Conservation (phyloP, 768 basidiomycete genomes). For the Suillus hirtellus region DNA sequence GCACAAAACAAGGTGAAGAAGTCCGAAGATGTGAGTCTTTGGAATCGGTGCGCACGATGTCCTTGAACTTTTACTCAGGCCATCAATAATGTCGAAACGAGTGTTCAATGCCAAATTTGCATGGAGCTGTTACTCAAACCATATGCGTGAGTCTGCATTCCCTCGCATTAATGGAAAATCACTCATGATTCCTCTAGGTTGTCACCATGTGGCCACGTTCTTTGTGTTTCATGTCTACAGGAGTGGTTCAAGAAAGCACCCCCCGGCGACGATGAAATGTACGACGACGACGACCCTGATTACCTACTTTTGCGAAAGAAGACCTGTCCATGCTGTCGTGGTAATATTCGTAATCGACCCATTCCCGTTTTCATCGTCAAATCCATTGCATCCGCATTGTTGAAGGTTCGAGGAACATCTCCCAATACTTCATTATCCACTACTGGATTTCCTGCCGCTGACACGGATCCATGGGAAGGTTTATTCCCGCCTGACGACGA, state of each 20-base stretch:
- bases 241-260: slow-evolving; percentile 79
- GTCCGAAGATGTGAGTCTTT: slow-evolving; percentile 53
- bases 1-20: slow-evolving; percentile 49
- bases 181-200: slow-evolving; percentile 42
- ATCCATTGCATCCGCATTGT: slow-evolving; percentile 50
- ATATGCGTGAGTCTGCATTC: slow-evolving; percentile 52
- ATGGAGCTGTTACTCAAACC: slow-evolving; percentile 68
- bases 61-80: slow-evolving; percentile 37
- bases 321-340: slow-evolving; percentile 72
- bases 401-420: slow-evolving; percentile 39
- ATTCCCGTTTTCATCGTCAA: slow-evolving; percentile 72
- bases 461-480: slow-evolving; percentile 69
- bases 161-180: not conserved
- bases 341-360: slow-evolving; percentile 56
- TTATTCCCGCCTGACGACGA: slow-evolving; percentile 56
- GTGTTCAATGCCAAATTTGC: slow-evolving; percentile 75
- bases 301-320: slow-evolving; percentile 62
- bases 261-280: slow-evolving; percentile 44
- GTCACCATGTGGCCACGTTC: slow-evolving; percentile 76
- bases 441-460: slow-evolving; percentile 35
- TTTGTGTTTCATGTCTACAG: slow-evolving; percentile 71
- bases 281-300: slow-evolving; percentile 39
- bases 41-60: not conserved
- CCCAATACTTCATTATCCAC: slow-evolving; percentile 21
- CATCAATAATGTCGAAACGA: slow-evolving; percentile 54